Base-by-base conservation (phyloP, 108 stramenopile species). In the Cafeteria roenbergensis region DNA sequence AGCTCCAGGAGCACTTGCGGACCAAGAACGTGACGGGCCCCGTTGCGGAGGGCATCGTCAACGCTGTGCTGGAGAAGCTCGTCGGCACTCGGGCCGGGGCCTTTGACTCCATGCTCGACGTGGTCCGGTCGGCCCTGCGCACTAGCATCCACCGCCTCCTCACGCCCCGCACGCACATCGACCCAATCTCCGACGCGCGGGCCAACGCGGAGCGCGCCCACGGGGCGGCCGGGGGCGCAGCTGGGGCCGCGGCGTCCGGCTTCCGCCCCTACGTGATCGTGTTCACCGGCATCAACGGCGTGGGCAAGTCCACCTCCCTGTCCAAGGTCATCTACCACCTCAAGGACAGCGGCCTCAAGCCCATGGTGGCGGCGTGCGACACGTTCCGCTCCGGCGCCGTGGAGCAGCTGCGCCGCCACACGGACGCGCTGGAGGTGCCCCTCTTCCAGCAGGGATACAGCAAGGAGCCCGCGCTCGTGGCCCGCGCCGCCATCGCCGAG, bases 361-460 rank as follows among this genome's bases (percentile, higher is more conserved):
- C 51, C 38, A 35, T 58, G 33, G 34, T 95, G 34, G 92, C 90
- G 29, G 95, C 95, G 6, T 93, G 93, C 62, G 95, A 97, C 73
- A 94, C 95, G n/a, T 97, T 94, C 74, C 86, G 95, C 14, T 84
- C 85, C 24, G 95, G 95, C 24, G 95, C 95, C 8, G 92, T 94
- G 29, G 92, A 97, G 81, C 95, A 97, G 72, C 85, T 97, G 51
- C 76, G 76, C 21, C 85, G 89, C 22, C 93, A 94, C 68, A 88
- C 91, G 34, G 78, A 86, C 29, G 88, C 89, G 65, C 78, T 94
- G 4, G 82, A 85, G 24, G 78, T 95, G 0, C 86, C 87, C n/a
- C 78, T 95, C 27, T 95, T 84, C 69, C 82, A 89, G 72, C 87
- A 90, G 69, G 92, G 92, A 27, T 93, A 97, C 78, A 75, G 82